Evolutionary conservation across 306 rosid species (phyloP).

Genomic region (Gillenia trifoliata): DNA sequence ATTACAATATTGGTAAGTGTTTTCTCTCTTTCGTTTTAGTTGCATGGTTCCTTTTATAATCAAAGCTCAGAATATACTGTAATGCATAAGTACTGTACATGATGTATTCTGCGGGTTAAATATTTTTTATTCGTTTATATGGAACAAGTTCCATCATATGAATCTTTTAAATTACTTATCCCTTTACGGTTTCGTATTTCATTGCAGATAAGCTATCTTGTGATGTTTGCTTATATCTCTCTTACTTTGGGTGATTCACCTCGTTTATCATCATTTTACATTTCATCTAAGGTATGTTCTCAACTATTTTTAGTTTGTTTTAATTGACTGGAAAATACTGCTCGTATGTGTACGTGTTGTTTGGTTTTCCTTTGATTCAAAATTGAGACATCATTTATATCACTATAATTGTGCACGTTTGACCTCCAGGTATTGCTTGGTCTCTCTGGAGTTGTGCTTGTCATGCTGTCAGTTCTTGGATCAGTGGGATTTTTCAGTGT

Average conservation of each 20-base stretch:
- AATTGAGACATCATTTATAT: conserved; percentile 2
- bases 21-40: conserved; percentile 9
- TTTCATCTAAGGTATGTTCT: conserved; percentile 83
- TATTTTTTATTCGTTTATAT: background rate
- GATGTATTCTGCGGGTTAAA: background rate
- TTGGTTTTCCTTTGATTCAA: conserved; percentile 1
- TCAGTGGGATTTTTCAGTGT: conserved; percentile 94
- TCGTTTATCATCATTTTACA: conserved; percentile 56
- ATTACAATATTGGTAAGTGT: conserved; percentile 79
- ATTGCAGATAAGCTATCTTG: conserved; percentile 95
- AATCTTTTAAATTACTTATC: conserved; percentile 7
- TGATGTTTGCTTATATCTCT: conserved; percentile 96
- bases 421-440: conserved; percentile 81
- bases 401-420: conserved; percentile 18
- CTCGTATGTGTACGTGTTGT: background rate
- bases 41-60: background rate
- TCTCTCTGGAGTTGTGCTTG: conserved; percentile 87
- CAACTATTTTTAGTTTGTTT: conserved; percentile 1
- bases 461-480: conserved; percentile 91
- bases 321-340: background rate
- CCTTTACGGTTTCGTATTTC: conserved; percentile 8
- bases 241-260: conserved; percentile 92
- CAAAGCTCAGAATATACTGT: background rate
- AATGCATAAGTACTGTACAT: background rate
- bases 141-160: background rate